These are phyloP conservation scores for Diaporthe caulivora DNA, from an alignment of 2,329 filamentous ascomycete genomes.

Conservation along the genomic window DNA sequence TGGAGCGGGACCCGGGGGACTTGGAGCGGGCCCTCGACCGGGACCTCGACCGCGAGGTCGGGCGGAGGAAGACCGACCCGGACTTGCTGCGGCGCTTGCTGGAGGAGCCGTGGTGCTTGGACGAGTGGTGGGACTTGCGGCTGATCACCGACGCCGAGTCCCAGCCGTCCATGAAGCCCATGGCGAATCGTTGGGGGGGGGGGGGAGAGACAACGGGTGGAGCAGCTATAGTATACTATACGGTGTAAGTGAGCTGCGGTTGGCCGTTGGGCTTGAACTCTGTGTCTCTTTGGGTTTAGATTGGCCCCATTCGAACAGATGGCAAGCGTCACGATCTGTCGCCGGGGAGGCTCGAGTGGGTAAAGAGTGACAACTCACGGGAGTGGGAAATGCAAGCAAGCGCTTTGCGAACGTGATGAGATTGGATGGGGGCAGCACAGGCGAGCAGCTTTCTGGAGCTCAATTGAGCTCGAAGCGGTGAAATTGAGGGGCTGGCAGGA, in stretches of 20 bases:
- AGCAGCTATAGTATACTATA: not conserved
- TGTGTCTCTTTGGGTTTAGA: conserved; percentile 21
- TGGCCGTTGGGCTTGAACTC: not conserved
- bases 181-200: conserved; percentile 31
- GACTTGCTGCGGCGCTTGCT: conserved; percentile 45
- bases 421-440: conserved; percentile 25
- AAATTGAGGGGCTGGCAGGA: conserved; percentile 40
- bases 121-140: conserved; percentile 42
- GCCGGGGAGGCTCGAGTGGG: conserved; percentile 19
- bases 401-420: conserved; percentile 19
- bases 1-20: conserved; percentile 52
- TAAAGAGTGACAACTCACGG: conserved; percentile 31
- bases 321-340: conserved; percentile 19
- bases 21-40: conserved; percentile 54
- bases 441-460: conserved; percentile 19
- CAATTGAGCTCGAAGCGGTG: conserved; percentile 26
- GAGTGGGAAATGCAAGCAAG: conserved; percentile 24
- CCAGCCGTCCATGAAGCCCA: conserved; percentile 50
- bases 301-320: not conserved
- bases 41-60: conserved; percentile 52
- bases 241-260: conserved; percentile 7
- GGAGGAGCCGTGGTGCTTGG: conserved; percentile 40
- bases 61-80: conserved; percentile 29
- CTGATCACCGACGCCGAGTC: conserved; percentile 49
- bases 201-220: not conserved